phyloP scores from a whole-genome alignment of 305 asterid genomes.

The Ajuga reptans region DNA sequence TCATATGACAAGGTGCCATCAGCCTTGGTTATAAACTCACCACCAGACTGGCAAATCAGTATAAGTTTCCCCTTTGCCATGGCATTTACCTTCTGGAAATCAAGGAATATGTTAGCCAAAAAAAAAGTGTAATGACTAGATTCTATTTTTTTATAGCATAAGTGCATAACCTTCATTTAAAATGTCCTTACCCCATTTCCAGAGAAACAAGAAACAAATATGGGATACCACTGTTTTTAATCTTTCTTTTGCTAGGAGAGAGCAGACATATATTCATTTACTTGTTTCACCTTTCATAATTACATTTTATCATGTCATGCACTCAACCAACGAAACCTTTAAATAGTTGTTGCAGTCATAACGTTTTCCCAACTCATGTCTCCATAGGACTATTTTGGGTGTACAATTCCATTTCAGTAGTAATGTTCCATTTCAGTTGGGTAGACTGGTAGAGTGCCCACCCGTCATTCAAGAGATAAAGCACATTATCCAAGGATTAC shows the following conservation, averaged over 20 bases:
- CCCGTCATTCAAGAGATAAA: no score
- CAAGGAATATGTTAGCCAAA: conserved; percentile 25
- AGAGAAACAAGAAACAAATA: neutral
- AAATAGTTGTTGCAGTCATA: neutral
- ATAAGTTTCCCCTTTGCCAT: conserved; percentile 93
- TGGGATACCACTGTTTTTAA: neutral
- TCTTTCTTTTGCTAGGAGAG: neutral
- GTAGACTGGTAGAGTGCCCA: no score
- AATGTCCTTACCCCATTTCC: neutral
- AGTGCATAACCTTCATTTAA: neutral
- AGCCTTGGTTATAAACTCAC: conserved; percentile 56
- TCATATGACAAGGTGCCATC: conserved; percentile 69
- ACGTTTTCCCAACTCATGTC: no score
- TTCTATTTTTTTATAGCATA: conserved; percentile 13
- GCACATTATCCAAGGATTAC: no score
- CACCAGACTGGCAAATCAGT: conserved; percentile 82
- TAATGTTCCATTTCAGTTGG: no score
- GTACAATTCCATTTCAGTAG: no score
- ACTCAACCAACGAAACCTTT: neutral
- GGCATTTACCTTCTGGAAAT: conserved; percentile 38
- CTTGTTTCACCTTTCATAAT: neutral
- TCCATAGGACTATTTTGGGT: no score
- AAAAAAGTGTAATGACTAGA: neutral
- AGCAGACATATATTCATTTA: neutral
- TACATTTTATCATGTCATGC: conserved; percentile 9